phyloP scores from a whole-genome alignment of 768 basidiomycete genomes.

The Phallus indusiatus region DNA sequence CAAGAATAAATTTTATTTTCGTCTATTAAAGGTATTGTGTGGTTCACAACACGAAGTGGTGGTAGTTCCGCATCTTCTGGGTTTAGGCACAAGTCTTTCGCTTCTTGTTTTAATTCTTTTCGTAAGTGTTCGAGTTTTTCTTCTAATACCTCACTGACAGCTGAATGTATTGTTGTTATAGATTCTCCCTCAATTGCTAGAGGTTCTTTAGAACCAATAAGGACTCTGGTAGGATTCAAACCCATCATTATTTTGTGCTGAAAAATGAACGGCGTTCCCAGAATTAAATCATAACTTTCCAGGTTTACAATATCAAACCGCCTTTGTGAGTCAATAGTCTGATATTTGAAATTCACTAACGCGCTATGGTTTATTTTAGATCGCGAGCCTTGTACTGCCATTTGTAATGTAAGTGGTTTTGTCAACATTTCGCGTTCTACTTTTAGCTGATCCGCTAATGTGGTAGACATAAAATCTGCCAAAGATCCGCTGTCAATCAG shows the following conservation, averaged over 20 bases:
- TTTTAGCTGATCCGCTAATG: slow-evolving; percentile 20
- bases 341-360: slow-evolving; percentile 23
- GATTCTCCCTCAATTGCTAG: slow-evolving; percentile 10
- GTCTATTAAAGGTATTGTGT: slow-evolving; percentile 27
- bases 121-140: slow-evolving; percentile 11
- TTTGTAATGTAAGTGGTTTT: slow-evolving; percentile 26
- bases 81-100: slow-evolving; percentile 11
- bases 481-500: slow-evolving; percentile 13
- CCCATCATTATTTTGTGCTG: slow-evolving; percentile 4
- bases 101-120: slow-evolving; percentile 15
- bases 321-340: slow-evolving; percentile 21
- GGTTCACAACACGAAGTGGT: slow-evolving; percentile 25
- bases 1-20: slow-evolving; percentile 24
- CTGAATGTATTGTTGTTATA: slow-evolving; percentile 10
- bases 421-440: slow-evolving; percentile 17
- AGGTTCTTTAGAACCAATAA: background rate
- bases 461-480: slow-evolving; percentile 15
- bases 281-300: slow-evolving; percentile 29
- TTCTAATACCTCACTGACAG: slow-evolving; percentile 12
- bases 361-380: slow-evolving; percentile 26
- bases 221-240: background rate
- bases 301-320: slow-evolving; percentile 31
- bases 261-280: slow-evolving; percentile 20
- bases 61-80: slow-evolving; percentile 17
- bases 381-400: slow-evolving; percentile 33